Evolutionary conservation across 202 grass and related monocot genomes (phyloP).

Genomic region (Panicum hallii): DNA sequence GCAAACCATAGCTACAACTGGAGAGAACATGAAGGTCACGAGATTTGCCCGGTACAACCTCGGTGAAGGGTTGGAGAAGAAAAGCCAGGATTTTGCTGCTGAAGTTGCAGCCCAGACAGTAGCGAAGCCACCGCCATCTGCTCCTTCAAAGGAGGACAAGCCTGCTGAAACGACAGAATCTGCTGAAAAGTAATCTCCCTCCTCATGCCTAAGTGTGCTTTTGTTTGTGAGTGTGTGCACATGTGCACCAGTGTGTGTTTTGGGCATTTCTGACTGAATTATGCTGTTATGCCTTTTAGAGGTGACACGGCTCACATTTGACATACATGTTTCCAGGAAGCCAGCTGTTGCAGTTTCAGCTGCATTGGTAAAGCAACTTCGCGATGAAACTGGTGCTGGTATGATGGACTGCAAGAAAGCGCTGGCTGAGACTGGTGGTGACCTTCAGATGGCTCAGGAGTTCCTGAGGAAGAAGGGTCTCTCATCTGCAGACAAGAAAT

Average conservation of each 20-base stretch:
- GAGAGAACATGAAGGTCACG: slow-evolving; percentile 96
- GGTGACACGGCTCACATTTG: slow-evolving; percentile 29
- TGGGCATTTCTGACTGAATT: slow-evolving; percentile 35
- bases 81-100: slow-evolving; percentile 90
- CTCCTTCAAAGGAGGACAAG: slow-evolving; percentile 60
- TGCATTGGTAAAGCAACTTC: slow-evolving; percentile 90
- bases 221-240: neutral
- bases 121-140: slow-evolving; percentile 48
- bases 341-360: slow-evolving; percentile 74
- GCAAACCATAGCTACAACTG: slow-evolving; percentile 87
- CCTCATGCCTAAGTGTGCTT: slow-evolving; percentile 27
- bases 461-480: slow-evolving; percentile 97
- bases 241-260: slow-evolving; percentile 39
- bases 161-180: slow-evolving; percentile 63
- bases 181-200: slow-evolving; percentile 71
- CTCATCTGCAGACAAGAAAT: slow-evolving; percentile 95
- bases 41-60: slow-evolving; percentile 95
- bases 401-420: slow-evolving; percentile 99
- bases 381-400: slow-evolving; percentile 93
- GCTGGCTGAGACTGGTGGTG: slow-evolving; percentile 72
- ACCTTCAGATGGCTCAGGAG: slow-evolving; percentile 87
- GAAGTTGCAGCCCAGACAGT: slow-evolving; percentile 94
- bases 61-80: slow-evolving; percentile 97
- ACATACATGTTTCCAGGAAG: slow-evolving; percentile 58
- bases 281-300: neutral